phyloP scores from a whole-genome alignment of 371 early-diverging fungal species.

The Mucor sp. region DNA sequence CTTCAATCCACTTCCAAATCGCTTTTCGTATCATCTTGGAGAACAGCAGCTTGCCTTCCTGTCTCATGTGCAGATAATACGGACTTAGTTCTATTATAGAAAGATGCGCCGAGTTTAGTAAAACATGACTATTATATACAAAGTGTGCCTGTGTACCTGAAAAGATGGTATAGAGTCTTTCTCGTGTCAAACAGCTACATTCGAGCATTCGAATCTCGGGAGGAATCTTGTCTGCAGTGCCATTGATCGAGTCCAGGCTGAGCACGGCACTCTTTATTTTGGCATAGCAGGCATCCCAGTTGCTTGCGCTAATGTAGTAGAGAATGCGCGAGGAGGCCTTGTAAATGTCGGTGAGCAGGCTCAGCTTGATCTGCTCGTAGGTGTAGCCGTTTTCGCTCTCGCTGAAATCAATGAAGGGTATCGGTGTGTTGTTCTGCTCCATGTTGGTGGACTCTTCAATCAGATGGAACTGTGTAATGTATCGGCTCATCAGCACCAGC shows the following conservation, averaged over 20 bases:
- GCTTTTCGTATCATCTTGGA: slow-evolving; percentile 71
- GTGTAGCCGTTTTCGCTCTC: slow-evolving; percentile 20
- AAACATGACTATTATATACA: no score
- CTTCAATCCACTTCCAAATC: slow-evolving; percentile 89
- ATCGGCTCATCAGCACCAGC: slow-evolving; percentile 63
- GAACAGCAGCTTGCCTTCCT: slow-evolving; percentile 65
- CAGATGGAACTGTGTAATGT: slow-evolving; percentile 57
- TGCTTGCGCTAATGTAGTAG: slow-evolving; percentile 79
- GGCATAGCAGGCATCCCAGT: slow-evolving; percentile 79
- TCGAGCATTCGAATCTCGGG: slow-evolving; percentile 79
- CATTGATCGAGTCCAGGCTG: slow-evolving; percentile 54
- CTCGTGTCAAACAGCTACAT: slow-evolving; percentile 69
- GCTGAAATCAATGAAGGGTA: slow-evolving; percentile 1
- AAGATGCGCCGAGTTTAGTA: no score
- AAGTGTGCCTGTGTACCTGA: slow-evolving; percentile 46
- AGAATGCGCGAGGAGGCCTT: slow-evolving; percentile 74
- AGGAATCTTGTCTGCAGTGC: slow-evolving; percentile 38
- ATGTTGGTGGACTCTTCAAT: slow-evolving; percentile 42
- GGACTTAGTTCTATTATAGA: slow-evolving; percentile 58
- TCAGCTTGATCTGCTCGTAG: slow-evolving; percentile 35
- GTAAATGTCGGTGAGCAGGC: slow-evolving; percentile 62
- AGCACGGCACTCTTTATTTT: slow-evolving; percentile 62
- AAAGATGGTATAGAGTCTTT: slow-evolving; percentile 66
- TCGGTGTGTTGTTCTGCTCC: slow-evolving; percentile 6
- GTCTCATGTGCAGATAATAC: slow-evolving; percentile 64